Percentiles rank a stretch among this genome's conserved stretches.
These are phyloP conservation scores for Plantago rigida DNA, from an alignment of 305 asterid genomes.

Conservation along the genomic window DNA sequence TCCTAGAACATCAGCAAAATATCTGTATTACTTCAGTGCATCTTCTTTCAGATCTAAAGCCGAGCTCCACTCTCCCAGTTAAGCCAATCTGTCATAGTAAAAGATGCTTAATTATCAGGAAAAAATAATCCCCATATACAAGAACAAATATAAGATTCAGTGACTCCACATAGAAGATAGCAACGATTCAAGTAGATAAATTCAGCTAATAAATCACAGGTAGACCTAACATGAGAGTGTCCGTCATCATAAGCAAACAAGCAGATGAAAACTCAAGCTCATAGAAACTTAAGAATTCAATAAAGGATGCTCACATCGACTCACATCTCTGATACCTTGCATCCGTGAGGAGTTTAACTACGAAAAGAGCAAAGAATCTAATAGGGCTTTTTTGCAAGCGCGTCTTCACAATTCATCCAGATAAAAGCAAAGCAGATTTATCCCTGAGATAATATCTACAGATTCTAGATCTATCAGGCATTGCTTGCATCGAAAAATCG, in stretches of 20 bases:
- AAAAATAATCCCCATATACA: neutral
- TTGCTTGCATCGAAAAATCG: slow-evolving; percentile 14
- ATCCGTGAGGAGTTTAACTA: slow-evolving; percentile 11
- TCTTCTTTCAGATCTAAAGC: too few species aligned
- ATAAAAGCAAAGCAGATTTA: slow-evolving; percentile 9
- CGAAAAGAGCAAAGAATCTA: slow-evolving; percentile 15
- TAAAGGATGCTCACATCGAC: too few species aligned
- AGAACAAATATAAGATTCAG: slow-evolving; percentile 26
- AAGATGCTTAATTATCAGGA: neutral
- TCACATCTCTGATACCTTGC: too few species aligned
- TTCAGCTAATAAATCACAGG: slow-evolving; percentile 19
- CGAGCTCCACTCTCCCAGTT: too few species aligned
- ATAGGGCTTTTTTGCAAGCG: neutral
- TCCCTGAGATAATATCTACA: slow-evolving; percentile 2
- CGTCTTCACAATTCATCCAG: slow-evolving; percentile 22
- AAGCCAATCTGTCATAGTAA: neutral
- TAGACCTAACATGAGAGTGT: slow-evolving; percentile 17
- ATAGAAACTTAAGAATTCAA: neutral
- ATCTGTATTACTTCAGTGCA: too few species aligned
- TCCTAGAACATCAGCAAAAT: slow-evolving; percentile 13
- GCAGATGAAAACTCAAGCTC: slow-evolving; percentile 23
- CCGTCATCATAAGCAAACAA: slow-evolving; percentile 23
- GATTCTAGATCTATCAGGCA: slow-evolving; percentile 22
- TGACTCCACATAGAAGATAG: neutral
- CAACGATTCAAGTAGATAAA: slow-evolving; percentile 24